Percentiles rank a stretch among this genome's conserved stretches.
Evolutionary conservation across 1,284 basidiomycete genomes (phyloP).

Genomic region (Abortiporus biennis): DNA sequence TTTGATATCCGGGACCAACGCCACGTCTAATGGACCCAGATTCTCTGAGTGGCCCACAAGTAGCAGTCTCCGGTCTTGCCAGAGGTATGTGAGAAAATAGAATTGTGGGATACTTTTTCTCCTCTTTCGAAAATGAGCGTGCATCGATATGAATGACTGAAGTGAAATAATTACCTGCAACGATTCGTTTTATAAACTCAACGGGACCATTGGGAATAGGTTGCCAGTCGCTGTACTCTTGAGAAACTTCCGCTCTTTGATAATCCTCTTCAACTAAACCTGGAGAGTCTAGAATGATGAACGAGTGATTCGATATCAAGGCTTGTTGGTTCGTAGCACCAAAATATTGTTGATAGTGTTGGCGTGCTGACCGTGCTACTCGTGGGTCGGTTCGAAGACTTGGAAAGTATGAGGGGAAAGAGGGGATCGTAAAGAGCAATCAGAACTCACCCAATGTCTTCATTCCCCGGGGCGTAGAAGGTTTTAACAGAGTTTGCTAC

Average conservation of each 20-base stretch:
- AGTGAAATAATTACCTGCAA: constrained; percentile 32
- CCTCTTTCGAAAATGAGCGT: constrained; percentile 7
- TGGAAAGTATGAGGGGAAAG: not conserved
- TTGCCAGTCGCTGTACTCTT: constrained; percentile 53
- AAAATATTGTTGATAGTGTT: constrained; percentile 68
- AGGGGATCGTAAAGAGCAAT: constrained; percentile 16
- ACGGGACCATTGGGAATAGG: constrained; percentile 57
- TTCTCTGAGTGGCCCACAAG: constrained; percentile 75
- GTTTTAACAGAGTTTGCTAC: constrained; percentile 33
- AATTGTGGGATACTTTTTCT: constrained; percentile 41
- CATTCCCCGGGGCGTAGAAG: constrained; percentile 81
- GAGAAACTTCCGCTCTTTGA: constrained; percentile 46
- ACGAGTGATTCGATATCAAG: constrained; percentile 61
- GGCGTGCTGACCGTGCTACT: constrained; percentile 10
- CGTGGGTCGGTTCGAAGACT: constrained; percentile 1
- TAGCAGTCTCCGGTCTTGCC: constrained; percentile 59
- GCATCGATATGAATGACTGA: not conserved
- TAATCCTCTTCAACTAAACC: constrained; percentile 80
- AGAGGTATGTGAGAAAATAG: constrained; percentile 83
- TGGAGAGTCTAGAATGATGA: constrained; percentile 73
- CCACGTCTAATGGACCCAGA: constrained; percentile 66
- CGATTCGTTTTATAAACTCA: constrained; percentile 64
- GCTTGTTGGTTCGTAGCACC: constrained; percentile 51
- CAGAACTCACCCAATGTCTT: constrained; percentile 66
- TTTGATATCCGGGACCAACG: constrained; percentile 79